Evolutionary conservation across 2,329 filamentous ascomycete species (phyloP).

Genomic region (Fusarium brevicatenulatum): DNA sequence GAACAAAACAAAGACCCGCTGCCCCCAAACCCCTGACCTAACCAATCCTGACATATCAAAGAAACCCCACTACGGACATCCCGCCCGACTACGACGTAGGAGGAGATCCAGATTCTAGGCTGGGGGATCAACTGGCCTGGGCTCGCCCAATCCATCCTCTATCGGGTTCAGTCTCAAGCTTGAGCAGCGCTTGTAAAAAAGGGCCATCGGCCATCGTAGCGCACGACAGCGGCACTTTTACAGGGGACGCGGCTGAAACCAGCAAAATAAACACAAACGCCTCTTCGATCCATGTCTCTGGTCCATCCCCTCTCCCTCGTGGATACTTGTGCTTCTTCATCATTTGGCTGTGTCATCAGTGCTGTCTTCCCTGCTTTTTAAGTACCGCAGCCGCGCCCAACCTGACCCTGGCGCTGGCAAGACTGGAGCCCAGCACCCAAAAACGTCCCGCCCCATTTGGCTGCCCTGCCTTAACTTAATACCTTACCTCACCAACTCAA

Average conservation of each 20-base stretch:
- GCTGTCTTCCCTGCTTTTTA: conserved; percentile 24
- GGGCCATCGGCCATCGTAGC: conserved; percentile 10
- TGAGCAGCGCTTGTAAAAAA: conserved; percentile 3
- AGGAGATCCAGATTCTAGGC: conserved; percentile 19
- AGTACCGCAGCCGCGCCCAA: conserved; percentile 35
- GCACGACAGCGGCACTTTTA: conserved; percentile 14
- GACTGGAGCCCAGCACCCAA: conserved; percentile 11
- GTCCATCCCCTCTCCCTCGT: conserved; percentile 2
- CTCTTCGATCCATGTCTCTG: not conserved
- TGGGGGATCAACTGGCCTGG: conserved; percentile 32
- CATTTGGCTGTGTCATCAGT: conserved; percentile 16
- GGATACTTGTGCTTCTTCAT: conserved; percentile 21
- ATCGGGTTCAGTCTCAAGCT: not conserved
- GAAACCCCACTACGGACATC: conserved; percentile 35
- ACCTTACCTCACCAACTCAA: conserved; percentile 14
- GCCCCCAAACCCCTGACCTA: conserved; percentile 35
- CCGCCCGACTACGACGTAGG: conserved; percentile 32
- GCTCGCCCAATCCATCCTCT: conserved; percentile 4
- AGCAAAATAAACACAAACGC: conserved; percentile 34
- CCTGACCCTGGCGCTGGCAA: conserved; percentile 8
- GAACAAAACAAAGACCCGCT: conserved; percentile 18
- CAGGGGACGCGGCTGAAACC: conserved; percentile 35
- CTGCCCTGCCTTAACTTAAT: conserved; percentile 21
- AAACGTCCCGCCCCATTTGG: conserved; percentile 34
- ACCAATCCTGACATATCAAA: conserved; percentile 22